Evolutionary conservation across 2,329 filamentous ascomycete species (phyloP), one percentile per base, ranked within the genome.

Genomic region (Tolypocladium cylindrosporum): DNA sequence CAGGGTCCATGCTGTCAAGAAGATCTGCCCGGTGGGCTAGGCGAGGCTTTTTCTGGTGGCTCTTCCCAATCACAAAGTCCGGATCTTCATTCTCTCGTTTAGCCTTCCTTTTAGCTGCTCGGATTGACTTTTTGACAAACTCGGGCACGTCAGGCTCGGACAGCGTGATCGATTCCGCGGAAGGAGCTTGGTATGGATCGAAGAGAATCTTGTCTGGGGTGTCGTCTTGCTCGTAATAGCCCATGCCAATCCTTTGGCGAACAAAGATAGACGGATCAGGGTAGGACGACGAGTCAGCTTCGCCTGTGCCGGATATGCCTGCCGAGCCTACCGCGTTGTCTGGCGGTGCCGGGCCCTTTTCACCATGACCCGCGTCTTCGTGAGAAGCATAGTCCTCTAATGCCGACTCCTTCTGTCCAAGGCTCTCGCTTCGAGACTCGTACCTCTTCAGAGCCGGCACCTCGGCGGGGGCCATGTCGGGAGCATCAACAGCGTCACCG

Each of bases 171-270:
- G 69, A 68, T 4, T 80, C 77, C 4, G 74, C 72, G 14, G 77
- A 71, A 6, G 81, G 82, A 36, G 75, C 74, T 62, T 84, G 78
- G 64, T 83, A 85, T 10, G 78, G 78, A 61, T 85, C 80, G 59
- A 85, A 85, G 3, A 85, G 67, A 66, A 85, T 85, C 64, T 74
- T 81, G 66, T 84, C 80, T 1, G 78, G 75, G 27, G 75, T 77
- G 62, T 83, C 79, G 59, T 82, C 80, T 63, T 83, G 81, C 58
- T 84, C 77, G 65, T 84, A 85, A 67, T 84, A 85, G 11, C 81
- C 82, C 74, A 83, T 79, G 19, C 82, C 82, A 61, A 84, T 79
- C 39, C 79, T 74, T 55, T 79, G 77, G n/a, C 72, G 73, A 45
- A 70, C 72, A 42, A 77, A 67, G 41, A 73, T 64, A n/a, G 77